phyloP scores from a whole-genome alignment of 1,284 basidiomycete genomes.

The Cutaneotrichosporon cyanovorans region DNA sequence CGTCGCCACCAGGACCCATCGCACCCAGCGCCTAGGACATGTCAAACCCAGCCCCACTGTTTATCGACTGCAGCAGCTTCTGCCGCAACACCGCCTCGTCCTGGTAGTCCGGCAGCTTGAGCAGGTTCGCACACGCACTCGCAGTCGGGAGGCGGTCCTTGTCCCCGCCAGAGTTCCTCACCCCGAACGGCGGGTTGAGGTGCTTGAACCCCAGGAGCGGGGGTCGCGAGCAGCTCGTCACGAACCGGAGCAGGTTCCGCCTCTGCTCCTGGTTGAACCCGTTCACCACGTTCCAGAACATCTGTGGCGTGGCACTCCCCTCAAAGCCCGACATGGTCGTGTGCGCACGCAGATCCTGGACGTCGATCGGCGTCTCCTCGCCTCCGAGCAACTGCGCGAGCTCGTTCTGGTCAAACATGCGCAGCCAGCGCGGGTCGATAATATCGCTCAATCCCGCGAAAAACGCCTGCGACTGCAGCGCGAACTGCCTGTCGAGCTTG shows the following conservation, averaged over 20 bases:
- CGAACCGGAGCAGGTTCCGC: conserved; percentile 70
- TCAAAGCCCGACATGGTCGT: conserved; percentile 73
- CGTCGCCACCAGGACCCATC: too few species aligned
- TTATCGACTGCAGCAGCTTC: conserved; percentile 80
- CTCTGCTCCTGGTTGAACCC: conserved; percentile 57
- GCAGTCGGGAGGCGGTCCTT: conserved; percentile 60
- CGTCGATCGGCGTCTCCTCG: conserved; percentile 69
- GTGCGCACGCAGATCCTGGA: conserved; percentile 67
- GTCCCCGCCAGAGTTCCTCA: conserved; percentile 68
- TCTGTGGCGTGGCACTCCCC: conserved; percentile 59
- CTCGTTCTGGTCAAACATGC: conserved; percentile 93
- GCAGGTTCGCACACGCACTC: conserved; percentile 67
- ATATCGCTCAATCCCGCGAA: conserved; percentile 69
- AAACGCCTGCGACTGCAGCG: conserved; percentile 66
- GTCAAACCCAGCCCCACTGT: conserved; percentile 78
- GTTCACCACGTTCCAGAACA: conserved; percentile 61
- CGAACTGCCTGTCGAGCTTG: conserved; percentile 81
- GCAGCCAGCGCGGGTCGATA: conserved; percentile 80
- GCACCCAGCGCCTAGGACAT: too few species aligned
- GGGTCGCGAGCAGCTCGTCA: conserved; percentile 81
- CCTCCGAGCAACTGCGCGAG: conserved; percentile 77
- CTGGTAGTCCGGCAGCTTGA: conserved; percentile 47
- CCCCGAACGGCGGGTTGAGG: conserved; percentile 73
- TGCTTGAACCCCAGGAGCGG: conserved; percentile 82
- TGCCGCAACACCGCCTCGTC: conserved; percentile 57